Percentiles rank a stretch among this genome's conserved stretches.
Conservation (phyloP, 2,329 filamentous ascomycete species). For the Fusarium devonianum region DNA sequence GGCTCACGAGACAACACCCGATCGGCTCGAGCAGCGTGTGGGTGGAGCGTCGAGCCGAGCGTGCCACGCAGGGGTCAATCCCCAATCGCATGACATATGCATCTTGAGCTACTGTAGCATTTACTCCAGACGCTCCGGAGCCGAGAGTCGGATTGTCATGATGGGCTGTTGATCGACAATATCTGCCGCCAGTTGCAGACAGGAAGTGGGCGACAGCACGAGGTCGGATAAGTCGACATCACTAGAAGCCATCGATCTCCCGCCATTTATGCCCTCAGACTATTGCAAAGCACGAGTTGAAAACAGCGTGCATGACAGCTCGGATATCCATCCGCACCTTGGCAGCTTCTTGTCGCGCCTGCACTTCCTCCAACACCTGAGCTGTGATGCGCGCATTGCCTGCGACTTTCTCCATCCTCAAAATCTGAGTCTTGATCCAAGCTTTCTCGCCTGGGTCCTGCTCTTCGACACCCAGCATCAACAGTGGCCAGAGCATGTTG, state of each 20-base stretch:
- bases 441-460: conserved; percentile 55
- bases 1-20: conserved; percentile 28
- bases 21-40: conserved; percentile 40
- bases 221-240: neutral
- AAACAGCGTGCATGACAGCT: conserved; percentile 56
- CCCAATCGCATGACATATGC: conserved; percentile 15
- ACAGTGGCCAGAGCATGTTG: conserved; percentile 64
- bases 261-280: conserved; percentile 41
- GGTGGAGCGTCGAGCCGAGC: conserved; percentile 40
- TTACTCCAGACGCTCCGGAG: neutral
- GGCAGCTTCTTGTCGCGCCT: conserved; percentile 51
- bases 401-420: conserved; percentile 55
- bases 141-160: too few relatives aligned
- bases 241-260: neutral
- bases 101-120: neutral
- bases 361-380: conserved; percentile 55
- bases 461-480: conserved; percentile 64
- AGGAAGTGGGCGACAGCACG: neutral
- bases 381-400: conserved; percentile 55
- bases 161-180: neutral
- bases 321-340: conserved; percentile 54
- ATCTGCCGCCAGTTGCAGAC: neutral
- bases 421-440: conserved; percentile 61
- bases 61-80: conserved; percentile 7
- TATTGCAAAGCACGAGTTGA: conserved; percentile 62